Evolutionary conservation across 2,329 filamentous ascomycete genomes (phyloP).

Genomic region (Periconia sp.): DNA sequence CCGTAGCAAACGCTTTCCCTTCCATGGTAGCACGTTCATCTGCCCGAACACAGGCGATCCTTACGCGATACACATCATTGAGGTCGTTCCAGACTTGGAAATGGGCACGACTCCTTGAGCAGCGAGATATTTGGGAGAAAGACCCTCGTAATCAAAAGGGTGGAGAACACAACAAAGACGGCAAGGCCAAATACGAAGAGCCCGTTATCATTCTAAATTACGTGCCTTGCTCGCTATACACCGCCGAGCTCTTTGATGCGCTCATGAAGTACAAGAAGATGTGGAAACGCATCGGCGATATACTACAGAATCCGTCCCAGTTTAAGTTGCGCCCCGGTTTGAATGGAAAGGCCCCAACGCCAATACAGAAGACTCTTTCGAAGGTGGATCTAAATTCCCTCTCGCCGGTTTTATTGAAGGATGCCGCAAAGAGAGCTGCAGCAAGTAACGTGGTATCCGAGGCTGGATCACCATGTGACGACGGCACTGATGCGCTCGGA

Average conservation of each 20-base stretch:
- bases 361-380: not conserved
- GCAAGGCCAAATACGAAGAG: slow-evolving; percentile 21
- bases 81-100: slow-evolving; percentile 34
- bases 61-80: slow-evolving; percentile 33
- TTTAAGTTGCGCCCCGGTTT: slow-evolving; percentile 16
- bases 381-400: slow-evolving; percentile 2
- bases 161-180: slow-evolving; percentile 19
- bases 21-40: slow-evolving; percentile 35
- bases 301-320: slow-evolving; percentile 21
- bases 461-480: slow-evolving; percentile 16
- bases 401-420: slow-evolving; percentile 12
- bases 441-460: slow-evolving; percentile 3
- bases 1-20: slow-evolving; percentile 37
- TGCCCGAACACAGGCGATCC: slow-evolving; percentile 31
- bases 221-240: slow-evolving; percentile 35
- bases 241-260: slow-evolving; percentile 34
- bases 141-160: slow-evolving; percentile 18
- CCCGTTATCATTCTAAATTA: slow-evolving; percentile 35
- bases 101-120: slow-evolving; percentile 22
- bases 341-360: slow-evolving; percentile 6
- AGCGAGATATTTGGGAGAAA: slow-evolving; percentile 15
- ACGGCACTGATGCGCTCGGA: slow-evolving; percentile 6
- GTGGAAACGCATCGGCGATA: slow-evolving; percentile 34
- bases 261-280: slow-evolving; percentile 37
- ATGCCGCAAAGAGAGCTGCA: slow-evolving; percentile 1